Base-by-base conservation (phyloP, 495 filamentous ascomycete genomes). In the Opeltia flavorubescens region DNA sequence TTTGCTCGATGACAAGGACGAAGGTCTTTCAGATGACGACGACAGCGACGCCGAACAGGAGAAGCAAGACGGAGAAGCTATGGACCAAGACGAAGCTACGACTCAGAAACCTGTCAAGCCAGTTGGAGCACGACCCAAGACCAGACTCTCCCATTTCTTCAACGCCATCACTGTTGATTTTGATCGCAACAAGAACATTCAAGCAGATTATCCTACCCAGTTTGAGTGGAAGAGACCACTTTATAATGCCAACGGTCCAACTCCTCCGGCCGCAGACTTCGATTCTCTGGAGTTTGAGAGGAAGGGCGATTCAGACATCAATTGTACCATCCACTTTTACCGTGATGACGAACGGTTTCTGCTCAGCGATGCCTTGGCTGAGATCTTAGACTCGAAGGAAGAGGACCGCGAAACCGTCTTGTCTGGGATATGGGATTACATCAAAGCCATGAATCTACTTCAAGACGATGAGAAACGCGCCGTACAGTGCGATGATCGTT, bases 361-460 rank as follows among this genome's bases (percentile, higher is more conserved):
- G 50, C 66, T 96, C 25, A 87, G 77, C 59, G 77, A 77, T 44
- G 74, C 78, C 49, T 65, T 99, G 7, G 84, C 87, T 24, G 84
- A 93, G 46, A 70, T 99, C 9, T 67, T 96, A 18, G 93, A 96
- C 55, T 80, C 83, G 41, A 72, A 80, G 43, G 86, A 93, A 56
- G 93, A 88, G 43, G 89, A 89, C 13, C 76, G 86, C 11, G 79
- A 85, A 29, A 86, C 86, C 27, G 82, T 86, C 25, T 77, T 94
- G 18, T 81, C 89, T 68, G 88, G 83, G 23, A 74, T 99, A 24
- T 96, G 87, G 86, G 86, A 96, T 59, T 99, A 99, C 59, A 83
- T 94, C 52, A 81, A 83, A 49, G 74, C 83, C 18, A 85, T 84
- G 72, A 80, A 78, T 9, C 65, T 99, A 13, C 84, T 89, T 59